These are phyloP conservation scores for Limnomonas spitsbergensis DNA, from an alignment of 139 green algal genomes.

Conservation along the genomic window DNA sequence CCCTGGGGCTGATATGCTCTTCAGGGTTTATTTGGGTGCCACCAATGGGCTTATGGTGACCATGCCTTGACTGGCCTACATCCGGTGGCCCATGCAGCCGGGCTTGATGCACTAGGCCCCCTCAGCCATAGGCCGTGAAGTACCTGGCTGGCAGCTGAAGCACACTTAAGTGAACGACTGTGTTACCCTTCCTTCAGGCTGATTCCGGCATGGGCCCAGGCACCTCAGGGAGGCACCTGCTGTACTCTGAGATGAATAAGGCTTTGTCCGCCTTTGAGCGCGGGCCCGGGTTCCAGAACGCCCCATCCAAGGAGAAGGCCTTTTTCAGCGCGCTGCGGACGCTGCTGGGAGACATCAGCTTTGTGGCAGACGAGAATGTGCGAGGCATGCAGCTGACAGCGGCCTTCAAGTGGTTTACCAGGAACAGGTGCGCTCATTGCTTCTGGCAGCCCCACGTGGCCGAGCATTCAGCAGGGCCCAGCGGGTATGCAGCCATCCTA, in stretches of 20 bases:
- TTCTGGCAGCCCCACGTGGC: too few relatives aligned
- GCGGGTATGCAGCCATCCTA: too few relatives aligned
- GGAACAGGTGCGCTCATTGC: not conserved
- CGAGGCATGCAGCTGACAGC: not conserved
- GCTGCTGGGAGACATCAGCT: slow-evolving; percentile 6
- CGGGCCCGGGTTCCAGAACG: not conserved
- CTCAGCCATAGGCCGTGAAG: too few relatives aligned
- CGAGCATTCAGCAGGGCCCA: too few relatives aligned
- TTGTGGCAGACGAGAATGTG: not conserved
- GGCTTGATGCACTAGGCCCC: too few relatives aligned
- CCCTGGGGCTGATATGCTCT: too few relatives aligned
- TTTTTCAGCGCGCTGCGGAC: slow-evolving; percentile 13
- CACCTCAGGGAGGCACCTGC: not conserved
- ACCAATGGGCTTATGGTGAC: too few relatives aligned
- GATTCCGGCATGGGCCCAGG: not conserved
- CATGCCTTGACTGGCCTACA: too few relatives aligned
- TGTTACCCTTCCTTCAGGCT: not conserved
- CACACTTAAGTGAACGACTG: too few relatives aligned
- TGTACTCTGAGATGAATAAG: slow-evolving; percentile 7
- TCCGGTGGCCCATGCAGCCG: too few relatives aligned
- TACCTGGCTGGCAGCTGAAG: too few relatives aligned
- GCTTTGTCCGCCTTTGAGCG: slow-evolving; percentile 8
- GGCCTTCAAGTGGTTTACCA: slow-evolving; percentile 17
- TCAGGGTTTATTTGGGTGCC: too few relatives aligned
- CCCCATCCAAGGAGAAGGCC: slow-evolving; percentile 1